phyloP scores from a whole-genome alignment of 176 grass and related monocot genomes.

The Poa pratensis region DNA sequence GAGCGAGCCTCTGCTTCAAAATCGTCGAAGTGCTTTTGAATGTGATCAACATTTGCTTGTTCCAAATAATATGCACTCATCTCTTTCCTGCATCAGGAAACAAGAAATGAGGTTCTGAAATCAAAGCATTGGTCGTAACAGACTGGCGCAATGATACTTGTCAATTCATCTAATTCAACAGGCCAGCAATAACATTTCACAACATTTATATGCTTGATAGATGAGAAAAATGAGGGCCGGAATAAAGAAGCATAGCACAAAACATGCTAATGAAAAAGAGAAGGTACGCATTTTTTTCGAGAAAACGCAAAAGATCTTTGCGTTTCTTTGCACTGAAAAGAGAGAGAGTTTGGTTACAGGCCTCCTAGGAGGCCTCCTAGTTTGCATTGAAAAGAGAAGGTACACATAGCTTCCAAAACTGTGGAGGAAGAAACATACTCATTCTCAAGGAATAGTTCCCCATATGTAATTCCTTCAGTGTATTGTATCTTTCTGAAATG shows the following conservation, averaged over 20 bases:
- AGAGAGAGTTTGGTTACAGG: too few relatives aligned
- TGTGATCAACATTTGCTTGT: conserved; percentile 72
- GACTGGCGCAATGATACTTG: neutral
- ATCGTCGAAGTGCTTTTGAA: conserved; percentile 89
- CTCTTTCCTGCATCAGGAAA: conserved; percentile 86
- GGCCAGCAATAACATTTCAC: neutral
- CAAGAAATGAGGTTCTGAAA: conserved; percentile 1
- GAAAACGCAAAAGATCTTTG: too few relatives aligned
- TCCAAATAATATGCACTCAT: conserved; percentile 98
- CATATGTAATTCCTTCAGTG: conserved; percentile 88
- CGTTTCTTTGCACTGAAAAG: too few relatives aligned
- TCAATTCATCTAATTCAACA: neutral
- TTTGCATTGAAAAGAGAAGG: too few relatives aligned
- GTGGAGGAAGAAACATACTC: conserved; percentile 63
- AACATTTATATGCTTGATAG: neutral
- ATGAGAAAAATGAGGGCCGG: neutral
- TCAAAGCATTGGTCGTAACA: neutral
- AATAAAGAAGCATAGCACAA: neutral
- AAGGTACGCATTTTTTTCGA: conserved; percentile 24
- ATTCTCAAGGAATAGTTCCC: conserved; percentile 95
- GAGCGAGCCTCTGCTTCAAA: conserved; percentile 88
- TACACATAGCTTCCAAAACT: conserved; percentile 16
- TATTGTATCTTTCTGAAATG: conserved; percentile 98
- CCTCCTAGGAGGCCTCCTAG: too few relatives aligned
- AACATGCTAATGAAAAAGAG: conserved; percentile 32